A percentile compares a stretch with the other conserved stretches of the same genome.
Conservation (phyloP, 1,139 yeast species). For the Blastobotrys buckinghamii region DNA sequence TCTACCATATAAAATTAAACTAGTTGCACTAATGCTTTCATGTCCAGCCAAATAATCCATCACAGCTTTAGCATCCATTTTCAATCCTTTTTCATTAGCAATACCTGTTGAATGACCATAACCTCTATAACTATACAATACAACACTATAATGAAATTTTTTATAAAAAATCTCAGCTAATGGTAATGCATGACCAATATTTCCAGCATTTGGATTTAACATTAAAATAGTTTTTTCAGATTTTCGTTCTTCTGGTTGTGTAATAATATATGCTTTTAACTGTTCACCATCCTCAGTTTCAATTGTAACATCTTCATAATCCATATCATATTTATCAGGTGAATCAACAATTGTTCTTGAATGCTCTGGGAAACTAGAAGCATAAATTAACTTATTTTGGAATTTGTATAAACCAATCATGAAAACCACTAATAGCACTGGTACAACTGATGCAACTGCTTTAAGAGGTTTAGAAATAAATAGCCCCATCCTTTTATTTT, state of each 20-base stretch:
- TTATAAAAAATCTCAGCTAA: constrained; percentile 66
- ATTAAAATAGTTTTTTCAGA: constrained; percentile 61
- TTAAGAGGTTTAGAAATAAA: constrained; percentile 4
- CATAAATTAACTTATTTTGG: constrained; percentile 72
- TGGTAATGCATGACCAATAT: constrained; percentile 89
- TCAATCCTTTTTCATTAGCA: constrained; percentile 75
- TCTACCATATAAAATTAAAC: constrained; percentile 74
- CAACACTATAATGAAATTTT: constrained; percentile 65
- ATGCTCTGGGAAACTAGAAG: constrained; percentile 75
- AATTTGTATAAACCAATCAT: constrained; percentile 52
- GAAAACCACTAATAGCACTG: constrained; percentile 16
- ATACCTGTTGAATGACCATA: constrained; percentile 81
- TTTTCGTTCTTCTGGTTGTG: background rate
- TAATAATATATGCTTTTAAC: constrained; percentile 44
- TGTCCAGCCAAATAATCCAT: constrained; percentile 53
- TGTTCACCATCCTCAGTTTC: constrained; percentile 62
- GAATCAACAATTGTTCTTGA: constrained; percentile 63
- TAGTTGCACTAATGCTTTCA: constrained; percentile 45
- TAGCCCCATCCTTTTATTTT: background rate
- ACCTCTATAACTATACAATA: constrained; percentile 74
- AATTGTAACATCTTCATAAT: constrained; percentile 57
- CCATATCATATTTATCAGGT: constrained; percentile 67
- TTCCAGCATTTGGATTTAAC: constrained; percentile 93
- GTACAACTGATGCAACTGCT: constrained; percentile 13
- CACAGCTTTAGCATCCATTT: constrained; percentile 73